Evolutionary conservation across 1,284 basidiomycete genomes (phyloP).

Genomic region (Malassezia globosa): DNA sequence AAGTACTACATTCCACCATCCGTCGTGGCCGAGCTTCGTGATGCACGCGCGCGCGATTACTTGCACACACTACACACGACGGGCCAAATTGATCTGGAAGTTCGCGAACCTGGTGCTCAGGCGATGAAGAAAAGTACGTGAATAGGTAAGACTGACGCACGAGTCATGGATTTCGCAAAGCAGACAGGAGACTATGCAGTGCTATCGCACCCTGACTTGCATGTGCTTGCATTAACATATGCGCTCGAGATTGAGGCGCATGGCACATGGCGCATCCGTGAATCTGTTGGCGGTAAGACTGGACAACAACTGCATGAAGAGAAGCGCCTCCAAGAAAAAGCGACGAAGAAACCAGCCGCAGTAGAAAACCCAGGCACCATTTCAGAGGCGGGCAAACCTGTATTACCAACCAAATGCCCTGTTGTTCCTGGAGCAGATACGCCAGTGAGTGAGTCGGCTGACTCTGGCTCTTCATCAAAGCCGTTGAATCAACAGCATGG

Average conservation of each 20-base stretch:
- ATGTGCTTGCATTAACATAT: conserved; percentile 79
- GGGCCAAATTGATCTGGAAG: conserved; percentile 31
- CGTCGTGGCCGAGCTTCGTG: conserved; percentile 42
- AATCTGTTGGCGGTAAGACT: conserved; percentile 48
- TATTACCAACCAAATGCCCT: too few species aligned
- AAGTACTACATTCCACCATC: conserved; percentile 39
- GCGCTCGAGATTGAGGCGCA: conserved; percentile 58
- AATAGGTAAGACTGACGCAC: conserved; percentile 4
- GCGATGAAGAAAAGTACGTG: conserved; percentile 27
- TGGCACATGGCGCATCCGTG: conserved; percentile 51
- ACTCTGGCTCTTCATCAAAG: background rate
- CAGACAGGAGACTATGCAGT: conserved; percentile 94
- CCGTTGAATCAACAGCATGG: background rate
- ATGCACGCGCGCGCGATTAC: conserved; percentile 35
- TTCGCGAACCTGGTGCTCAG: conserved; percentile 35
- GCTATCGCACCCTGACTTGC: conserved; percentile 79
- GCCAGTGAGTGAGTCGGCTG: too few species aligned
- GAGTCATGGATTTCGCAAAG: conserved; percentile 84
- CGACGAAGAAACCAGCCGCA: background rate
- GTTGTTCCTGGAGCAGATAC: too few species aligned
- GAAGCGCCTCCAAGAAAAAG: conserved; percentile 10
- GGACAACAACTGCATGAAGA: conserved; percentile 29
- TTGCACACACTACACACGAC: conserved; percentile 31
- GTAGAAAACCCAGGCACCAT: too few species aligned
- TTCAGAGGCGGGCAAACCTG: background rate